phyloP scores from a whole-genome alignment of 176 grass and related monocot species.

The Oryza brachyantha region DNA sequence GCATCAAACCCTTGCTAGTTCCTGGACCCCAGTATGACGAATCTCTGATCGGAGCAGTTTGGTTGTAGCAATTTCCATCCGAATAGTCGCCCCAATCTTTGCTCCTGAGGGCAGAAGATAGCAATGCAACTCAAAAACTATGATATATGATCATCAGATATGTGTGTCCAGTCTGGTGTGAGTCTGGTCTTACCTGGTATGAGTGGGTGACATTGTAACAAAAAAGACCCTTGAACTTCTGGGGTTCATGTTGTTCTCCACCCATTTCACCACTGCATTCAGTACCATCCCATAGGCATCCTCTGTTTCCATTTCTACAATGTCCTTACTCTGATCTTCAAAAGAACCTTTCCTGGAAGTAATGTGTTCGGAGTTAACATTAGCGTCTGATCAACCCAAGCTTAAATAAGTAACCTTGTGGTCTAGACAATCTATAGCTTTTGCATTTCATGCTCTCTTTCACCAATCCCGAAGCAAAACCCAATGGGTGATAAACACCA shows the following conservation, averaged over 20 bases:
- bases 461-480: too few relatives aligned
- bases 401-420: background rate
- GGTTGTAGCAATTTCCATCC: slow-evolving; percentile 88
- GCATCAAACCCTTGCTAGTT: slow-evolving; percentile 83
- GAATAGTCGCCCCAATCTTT: slow-evolving; percentile 82
- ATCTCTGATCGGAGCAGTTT: slow-evolving; percentile 67
- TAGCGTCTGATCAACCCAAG: background rate
- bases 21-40: slow-evolving; percentile 63
- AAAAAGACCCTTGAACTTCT: slow-evolving; percentile 63
- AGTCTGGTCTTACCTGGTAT: slow-evolving; percentile 59
- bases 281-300: slow-evolving; percentile 78
- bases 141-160: background rate
- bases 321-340: slow-evolving; percentile 59
- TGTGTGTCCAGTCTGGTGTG: too few relatives aligned
- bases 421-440: background rate
- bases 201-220: slow-evolving; percentile 92
- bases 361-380: background rate
- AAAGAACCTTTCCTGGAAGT: slow-evolving; percentile 59
- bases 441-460: background rate
- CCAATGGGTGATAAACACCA: too few relatives aligned
- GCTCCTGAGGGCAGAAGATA: slow-evolving; percentile 42
- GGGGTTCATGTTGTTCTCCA: slow-evolving; percentile 82
- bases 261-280: slow-evolving; percentile 69
- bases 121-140: background rate
- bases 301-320: slow-evolving; percentile 74